Conservation (phyloP, 257 asterid genomes). For the Cruciata laevipes region DNA sequence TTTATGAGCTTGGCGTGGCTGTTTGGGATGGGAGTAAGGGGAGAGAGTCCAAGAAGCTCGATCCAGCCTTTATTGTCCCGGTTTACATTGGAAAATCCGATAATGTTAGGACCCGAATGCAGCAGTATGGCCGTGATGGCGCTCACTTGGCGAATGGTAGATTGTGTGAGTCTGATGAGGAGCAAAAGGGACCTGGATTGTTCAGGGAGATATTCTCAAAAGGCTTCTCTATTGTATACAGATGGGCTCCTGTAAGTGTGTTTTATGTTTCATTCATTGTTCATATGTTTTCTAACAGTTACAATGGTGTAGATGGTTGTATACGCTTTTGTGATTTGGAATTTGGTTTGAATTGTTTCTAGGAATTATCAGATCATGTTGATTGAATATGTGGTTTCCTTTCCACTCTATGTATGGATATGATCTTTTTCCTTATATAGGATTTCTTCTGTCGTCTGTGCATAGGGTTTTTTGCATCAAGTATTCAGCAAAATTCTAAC, state of each 20-base stretch:
- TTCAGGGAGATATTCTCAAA: slow-evolving; percentile 56
- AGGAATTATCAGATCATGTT: background rate
- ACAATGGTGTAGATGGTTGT: background rate
- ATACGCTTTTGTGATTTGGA: background rate
- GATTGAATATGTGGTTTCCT: background rate
- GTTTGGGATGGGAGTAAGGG: slow-evolving; percentile 23
- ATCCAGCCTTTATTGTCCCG: slow-evolving; percentile 46
- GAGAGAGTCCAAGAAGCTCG: slow-evolving; percentile 39
- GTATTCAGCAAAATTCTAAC: background rate
- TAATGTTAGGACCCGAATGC: slow-evolving; percentile 75
- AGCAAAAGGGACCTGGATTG: slow-evolving; percentile 33
- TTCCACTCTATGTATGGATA: background rate
- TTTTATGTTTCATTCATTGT: background rate
- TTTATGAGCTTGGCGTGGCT: slow-evolving; percentile 76
- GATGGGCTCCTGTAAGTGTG: slow-evolving; percentile 87
- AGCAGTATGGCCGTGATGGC: slow-evolving; percentile 95
- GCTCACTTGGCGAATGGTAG: slow-evolving; percentile 54
- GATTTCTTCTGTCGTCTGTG: background rate
- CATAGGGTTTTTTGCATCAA: background rate
- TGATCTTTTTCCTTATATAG: too few species aligned
- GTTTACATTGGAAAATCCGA: slow-evolving; percentile 93
- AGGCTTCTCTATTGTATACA: slow-evolving; percentile 63
- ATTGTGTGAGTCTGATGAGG: slow-evolving; percentile 2
- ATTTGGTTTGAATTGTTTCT: background rate
- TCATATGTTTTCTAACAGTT: background rate